Evolutionary conservation across 2,329 filamentous ascomycete genomes (phyloP), one percentile per base, ranked within the genome.

Genomic region (Bipolaris sorokiniana): DNA sequence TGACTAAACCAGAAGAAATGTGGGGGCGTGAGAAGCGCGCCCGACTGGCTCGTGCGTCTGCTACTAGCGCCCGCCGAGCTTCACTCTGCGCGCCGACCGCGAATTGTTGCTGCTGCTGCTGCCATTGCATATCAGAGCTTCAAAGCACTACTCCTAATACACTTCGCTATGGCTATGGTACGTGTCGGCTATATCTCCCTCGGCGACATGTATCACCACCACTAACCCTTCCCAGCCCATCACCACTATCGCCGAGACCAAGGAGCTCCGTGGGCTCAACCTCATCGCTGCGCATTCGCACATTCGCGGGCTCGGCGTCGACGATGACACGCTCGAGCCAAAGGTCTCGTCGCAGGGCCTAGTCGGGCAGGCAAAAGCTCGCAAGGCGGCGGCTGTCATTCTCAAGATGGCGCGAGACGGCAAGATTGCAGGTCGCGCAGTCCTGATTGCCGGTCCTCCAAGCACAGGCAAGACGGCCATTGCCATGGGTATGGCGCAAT

Each of bases 361-460:
- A 5, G 94, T 99, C 7, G 95, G 95, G 44, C 95, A 99, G 80
- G 89, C 96, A 73, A 97, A 97, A 82, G 95, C 95, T 54, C 89
- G 95, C 59, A 98, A 97, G 79, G 95, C 95, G 9, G 95, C 95
- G 3, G 95, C 94, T 1, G 90, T 99, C 47, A 96, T 99, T 70
- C 81, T 99, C 60, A 92, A 97, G 82, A 99, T 99, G 95, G 96
- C 96, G 70, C 97, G 96, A 81, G 92, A 97, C 74, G 94, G 94
- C 73, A 98, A 97, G 83, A 98, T 99, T 80, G 95, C 95, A 57
- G 95, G 95, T 51, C 88, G 94, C 71, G 95, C 95, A 33, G 91
- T 97, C 31, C 82, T 99, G 68, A 97, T 99, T 71, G 94, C 95
- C 47, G 95, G 95, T 0, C 95, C 95, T 59, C 95, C 95, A 3